Conservation (phyloP, 1,139 yeast genomes). For the Wickerhamomyces sp. region DNA sequence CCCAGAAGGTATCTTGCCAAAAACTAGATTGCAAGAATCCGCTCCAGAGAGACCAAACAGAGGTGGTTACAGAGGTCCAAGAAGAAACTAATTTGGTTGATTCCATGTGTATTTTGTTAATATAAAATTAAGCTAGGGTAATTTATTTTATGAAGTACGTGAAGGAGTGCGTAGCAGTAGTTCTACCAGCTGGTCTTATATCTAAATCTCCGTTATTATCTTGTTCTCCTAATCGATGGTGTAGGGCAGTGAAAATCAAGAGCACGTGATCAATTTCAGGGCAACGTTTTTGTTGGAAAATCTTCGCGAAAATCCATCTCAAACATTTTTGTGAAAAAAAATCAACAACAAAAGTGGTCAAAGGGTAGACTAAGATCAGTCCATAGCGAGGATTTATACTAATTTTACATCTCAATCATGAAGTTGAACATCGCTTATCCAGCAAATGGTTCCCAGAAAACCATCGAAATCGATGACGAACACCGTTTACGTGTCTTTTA, state of each 20-base stretch:
- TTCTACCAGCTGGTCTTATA: too few species aligned
- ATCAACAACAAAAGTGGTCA: neutral
- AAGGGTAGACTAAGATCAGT: too few species aligned
- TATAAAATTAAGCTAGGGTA: conserved; percentile 11
- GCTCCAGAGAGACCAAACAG: conserved; percentile 73
- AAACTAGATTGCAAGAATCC: conserved; percentile 95
- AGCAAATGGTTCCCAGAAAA: conserved; percentile 99
- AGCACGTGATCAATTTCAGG: conserved; percentile 10
- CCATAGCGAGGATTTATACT: too few species aligned
- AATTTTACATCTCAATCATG: conserved; percentile 9
- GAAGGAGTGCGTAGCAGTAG: too few species aligned
- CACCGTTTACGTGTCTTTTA: conserved; percentile 98
- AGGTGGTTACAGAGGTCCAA: conserved; percentile 35
- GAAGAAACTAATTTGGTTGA: conserved; percentile 22
- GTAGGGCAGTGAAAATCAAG: too few species aligned
- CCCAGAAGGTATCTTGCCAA: conserved; percentile 98
- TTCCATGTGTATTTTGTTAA: conserved; percentile 19
- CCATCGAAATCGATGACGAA: conserved; percentile 97
- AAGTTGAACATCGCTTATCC: conserved; percentile 99
- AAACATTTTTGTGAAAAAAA: conserved; percentile 3
- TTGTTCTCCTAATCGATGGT: too few species aligned
- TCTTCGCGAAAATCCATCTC: neutral
- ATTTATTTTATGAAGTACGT: too few species aligned
- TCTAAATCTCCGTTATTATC: too few species aligned
- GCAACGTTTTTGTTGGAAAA: neutral